Evolutionary conservation across 169 alveolate genomes (phyloP), one percentile per base, ranked within the genome.

Genomic region (Plasmodium sp.): DNA sequence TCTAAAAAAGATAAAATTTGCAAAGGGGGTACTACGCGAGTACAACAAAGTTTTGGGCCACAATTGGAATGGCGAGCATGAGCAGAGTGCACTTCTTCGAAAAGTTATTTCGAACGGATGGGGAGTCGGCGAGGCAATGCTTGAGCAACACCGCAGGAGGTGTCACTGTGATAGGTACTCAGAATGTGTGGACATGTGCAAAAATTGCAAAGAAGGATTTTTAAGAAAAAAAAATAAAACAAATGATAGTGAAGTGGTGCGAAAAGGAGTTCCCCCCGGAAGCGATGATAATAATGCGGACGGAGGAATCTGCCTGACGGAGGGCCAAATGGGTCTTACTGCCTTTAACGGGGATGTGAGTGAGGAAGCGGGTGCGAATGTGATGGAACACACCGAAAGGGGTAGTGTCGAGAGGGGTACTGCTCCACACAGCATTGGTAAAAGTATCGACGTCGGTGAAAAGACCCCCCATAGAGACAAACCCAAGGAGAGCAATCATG

Each of bases 1-100:
- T 83, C 43, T 83, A 9, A 41, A 67, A 39, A 83, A 83, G 67
- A 83, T 83, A 83, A 83, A 83, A 83, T 83, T 39, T 62, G 92
- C 92, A 39, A 83, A 83, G 10, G 83, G 83, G 18, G 48, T 83
- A 7, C 51, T 83, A 48, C 71, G 75, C 3, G 92, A 83, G 74
- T 83, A 83, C 31, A 62, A 36, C 22, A 83, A 67, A 4, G 45
- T 83, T 27, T 33, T 83, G 72, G 48, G 75, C 34, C 71, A 22
- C 3, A 43, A 27, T 27, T 39, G 74, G 33, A 43, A 41, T 71
- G n/a, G 18, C 41, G 34, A 83, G 51, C 5, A 14, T 12, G 56
- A 83, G 33, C 27, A 67, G 31, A 67, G 43, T 51, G 71, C 43
- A 39, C 34, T 54, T 31, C 3, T 83, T 33, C 71, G 48, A 34